Percentiles rank a stretch among this genome's conserved stretches.
phyloP scores from a whole-genome alignment of 192 early-diverging fungal genomes.

The Rhizophlyctis rosea region DNA sequence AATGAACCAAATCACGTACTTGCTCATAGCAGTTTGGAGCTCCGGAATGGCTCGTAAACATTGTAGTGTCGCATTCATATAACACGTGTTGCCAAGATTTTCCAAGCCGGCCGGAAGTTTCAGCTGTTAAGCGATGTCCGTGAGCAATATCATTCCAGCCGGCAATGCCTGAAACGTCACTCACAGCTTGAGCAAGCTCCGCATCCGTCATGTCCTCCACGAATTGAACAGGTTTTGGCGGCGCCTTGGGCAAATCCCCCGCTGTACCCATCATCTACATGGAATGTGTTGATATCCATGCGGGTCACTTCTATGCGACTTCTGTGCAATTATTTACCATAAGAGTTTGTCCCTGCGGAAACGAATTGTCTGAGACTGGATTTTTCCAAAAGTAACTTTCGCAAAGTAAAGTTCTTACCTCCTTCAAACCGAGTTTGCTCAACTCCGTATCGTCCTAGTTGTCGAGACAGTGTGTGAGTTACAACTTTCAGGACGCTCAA shows the following conservation, averaged over 20 bases:
- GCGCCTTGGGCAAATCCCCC: conserved; percentile 87
- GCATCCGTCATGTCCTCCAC: conserved; percentile 91
- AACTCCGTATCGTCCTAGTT: conserved; percentile 79
- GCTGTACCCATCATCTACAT: conserved; percentile 92
- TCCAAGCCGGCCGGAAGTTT: conserved; percentile 85
- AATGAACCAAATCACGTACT: conserved; percentile 34
- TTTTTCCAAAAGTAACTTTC: no score
- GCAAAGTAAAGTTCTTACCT: no score
- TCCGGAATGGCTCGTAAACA: conserved; percentile 88
- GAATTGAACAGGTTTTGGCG: conserved; percentile 67
- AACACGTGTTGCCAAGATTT: conserved; percentile 88
- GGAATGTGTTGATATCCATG: background rate
- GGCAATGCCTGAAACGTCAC: no score
- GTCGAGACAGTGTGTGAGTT: background rate
- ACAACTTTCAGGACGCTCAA: background rate
- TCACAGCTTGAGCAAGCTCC: conserved; percentile 78
- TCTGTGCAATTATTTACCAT: conserved; percentile 19
- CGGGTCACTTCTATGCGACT: background rate
- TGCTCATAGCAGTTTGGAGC: conserved; percentile 59
- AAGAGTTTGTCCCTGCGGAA: conserved; percentile 19
- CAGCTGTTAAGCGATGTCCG: conserved; percentile 46
- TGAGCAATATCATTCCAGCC: no score
- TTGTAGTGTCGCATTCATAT: conserved; percentile 87
- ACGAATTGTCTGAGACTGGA: background rate
- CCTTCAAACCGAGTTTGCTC: conserved; percentile 68